Evolutionary conservation across 495 filamentous ascomycete genomes (phyloP), one percentile per base, ranked within the genome.

Genomic region (Parathielavia hyrcaniae): DNA sequence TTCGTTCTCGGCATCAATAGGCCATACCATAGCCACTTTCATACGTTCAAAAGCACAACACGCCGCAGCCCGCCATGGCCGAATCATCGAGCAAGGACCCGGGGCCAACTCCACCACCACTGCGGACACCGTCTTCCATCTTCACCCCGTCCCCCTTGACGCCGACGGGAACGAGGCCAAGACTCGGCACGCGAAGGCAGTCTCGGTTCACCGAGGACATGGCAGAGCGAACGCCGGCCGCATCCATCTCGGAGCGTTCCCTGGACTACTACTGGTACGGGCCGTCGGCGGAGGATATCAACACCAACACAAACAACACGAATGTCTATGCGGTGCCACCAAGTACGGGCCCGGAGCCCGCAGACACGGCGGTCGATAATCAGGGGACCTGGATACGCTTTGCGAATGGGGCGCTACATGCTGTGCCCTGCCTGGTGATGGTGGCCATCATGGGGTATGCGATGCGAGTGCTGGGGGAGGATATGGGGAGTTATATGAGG

Each of bases 191-290:
- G 12, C 59, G 68, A 14, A 41, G 64, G 9, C 65, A 63, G 43
- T 71, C 68, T 13, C 62, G 68, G 10, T 71, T 71, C 50, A 66
- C 64, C 0, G 68, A 71, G 55, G 61, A 68, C 41, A 66, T 68
- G 58, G 44, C 61, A 11, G 64, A 67, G n/a, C 53, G 56, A 43
- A 67, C 65, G n/a, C 69, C 67, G 2, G 60, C 58, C 0, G 59
- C 51, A 17, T 67, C 65, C 4, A 17, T 64, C 30, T 63, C 61
- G 11, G 53, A 59, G n/a, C 47, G 22, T 10, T 59, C 61, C 5
- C 43, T 63, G 20, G 50, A 62, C n/a, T 20, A 50, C 22, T 17
- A 30, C 34, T 59, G 57, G 57, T 53, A 53, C 34, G 57, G 49
- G 6, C 49, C 40, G 2, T 59, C 57, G 4, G 22, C 41, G 0